phyloP scores from a whole-genome alignment of 2,329 filamentous ascomycete species.

The Botrytis medusae region DNA sequence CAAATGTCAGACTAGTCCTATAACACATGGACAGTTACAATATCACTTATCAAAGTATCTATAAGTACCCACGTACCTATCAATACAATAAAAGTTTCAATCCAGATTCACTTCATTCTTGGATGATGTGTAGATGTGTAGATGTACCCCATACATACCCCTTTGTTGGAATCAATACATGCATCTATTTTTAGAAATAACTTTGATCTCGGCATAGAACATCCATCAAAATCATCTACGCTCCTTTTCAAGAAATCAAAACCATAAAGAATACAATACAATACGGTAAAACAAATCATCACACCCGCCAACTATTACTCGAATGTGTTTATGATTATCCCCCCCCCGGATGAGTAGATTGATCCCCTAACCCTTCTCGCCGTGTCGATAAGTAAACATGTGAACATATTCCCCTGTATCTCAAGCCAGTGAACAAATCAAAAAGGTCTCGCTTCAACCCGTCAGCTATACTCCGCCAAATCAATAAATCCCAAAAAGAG shows the following conservation, averaged over 20 bases:
- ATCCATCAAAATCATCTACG: neutral
- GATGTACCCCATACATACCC: neutral
- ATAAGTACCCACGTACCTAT: neutral
- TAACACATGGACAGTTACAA: neutral
- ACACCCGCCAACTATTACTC: neutral
- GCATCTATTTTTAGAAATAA: constrained; percentile 7
- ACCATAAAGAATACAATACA: neutral
- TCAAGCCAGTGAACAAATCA: neutral
- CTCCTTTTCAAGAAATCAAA: neutral
- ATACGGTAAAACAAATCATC: neutral
- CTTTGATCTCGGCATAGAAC: neutral
- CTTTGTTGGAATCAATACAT: constrained; percentile 11
- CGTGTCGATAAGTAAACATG: neutral
- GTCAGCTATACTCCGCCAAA: neutral
- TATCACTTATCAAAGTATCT: neutral
- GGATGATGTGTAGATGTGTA: neutral
- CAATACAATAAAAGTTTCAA: neutral
- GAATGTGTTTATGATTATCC: neutral
- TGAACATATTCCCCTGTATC: neutral
- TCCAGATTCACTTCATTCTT: neutral
- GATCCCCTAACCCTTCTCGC: neutral
- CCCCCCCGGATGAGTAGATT: neutral
- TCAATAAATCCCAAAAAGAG: neutral
- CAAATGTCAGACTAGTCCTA: neutral
- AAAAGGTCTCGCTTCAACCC: neutral